Percentiles rank a stretch among this genome's conserved stretches.
These are phyloP conservation scores for Elongisporangium undulatum DNA, from an alignment of 352 stramenopile species.

Conservation along the genomic window DNA sequence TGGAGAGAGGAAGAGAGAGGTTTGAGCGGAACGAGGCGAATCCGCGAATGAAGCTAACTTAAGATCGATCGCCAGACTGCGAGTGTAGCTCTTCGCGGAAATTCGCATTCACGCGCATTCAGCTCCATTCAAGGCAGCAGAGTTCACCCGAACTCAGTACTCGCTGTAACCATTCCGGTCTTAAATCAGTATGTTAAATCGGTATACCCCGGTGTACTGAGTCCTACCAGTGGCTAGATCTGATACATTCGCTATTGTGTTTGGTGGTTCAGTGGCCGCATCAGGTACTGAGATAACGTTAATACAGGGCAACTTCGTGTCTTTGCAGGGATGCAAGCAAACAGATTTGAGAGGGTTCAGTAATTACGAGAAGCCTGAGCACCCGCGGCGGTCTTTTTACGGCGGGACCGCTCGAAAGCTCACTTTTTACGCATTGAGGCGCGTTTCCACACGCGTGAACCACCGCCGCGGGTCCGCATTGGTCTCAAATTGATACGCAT, in stretches of 20 bases:
- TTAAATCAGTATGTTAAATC: background rate
- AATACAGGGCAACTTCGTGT: background rate
- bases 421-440: background rate
- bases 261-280: background rate
- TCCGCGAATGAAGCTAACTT: constrained; percentile 20
- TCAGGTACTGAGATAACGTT: background rate
- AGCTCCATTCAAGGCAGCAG: background rate
- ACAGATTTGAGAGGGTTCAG: background rate
- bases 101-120: background rate
- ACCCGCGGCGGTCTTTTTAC: background rate
- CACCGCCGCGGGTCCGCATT: background rate
- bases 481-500: background rate
- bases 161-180: background rate
- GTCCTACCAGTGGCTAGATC: background rate
- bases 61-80: no score
- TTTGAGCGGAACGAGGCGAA: constrained; percentile 25
- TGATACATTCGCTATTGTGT: background rate
- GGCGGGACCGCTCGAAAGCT: background rate
- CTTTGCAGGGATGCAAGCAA: background rate
- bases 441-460: background rate
- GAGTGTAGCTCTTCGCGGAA: background rate
- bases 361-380: background rate
- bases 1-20: background rate
- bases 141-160: background rate
- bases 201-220: background rate